These are phyloP conservation scores for Lecanicillium sp. DNA, from an alignment of 2,329 filamentous ascomycete genomes.

Conservation along the genomic window DNA sequence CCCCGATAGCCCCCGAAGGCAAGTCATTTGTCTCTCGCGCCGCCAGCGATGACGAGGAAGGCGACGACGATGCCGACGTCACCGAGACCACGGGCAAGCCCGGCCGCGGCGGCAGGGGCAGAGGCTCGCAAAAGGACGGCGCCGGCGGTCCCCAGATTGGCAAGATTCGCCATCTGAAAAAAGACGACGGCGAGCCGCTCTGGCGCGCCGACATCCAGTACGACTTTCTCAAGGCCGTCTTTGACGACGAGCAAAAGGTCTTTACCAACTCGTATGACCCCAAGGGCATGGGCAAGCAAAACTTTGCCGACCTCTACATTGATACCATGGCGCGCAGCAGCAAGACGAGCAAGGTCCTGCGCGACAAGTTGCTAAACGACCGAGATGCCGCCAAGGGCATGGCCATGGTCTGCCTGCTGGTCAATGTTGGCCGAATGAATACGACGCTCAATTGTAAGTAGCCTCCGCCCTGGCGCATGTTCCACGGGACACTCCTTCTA, in stretches of 20 bases:
- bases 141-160: slow-evolving; percentile 36
- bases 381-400: slow-evolving; percentile 90
- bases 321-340: slow-evolving; percentile 98
- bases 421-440: slow-evolving; percentile 98
- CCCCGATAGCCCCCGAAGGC: slow-evolving; percentile 31
- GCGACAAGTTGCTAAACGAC: slow-evolving; percentile 92
- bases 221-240: slow-evolving; percentile 74
- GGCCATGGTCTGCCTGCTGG: slow-evolving; percentile 97
- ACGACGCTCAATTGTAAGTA: slow-evolving; percentile 89
- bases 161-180: slow-evolving; percentile 81
- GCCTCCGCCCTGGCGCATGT: background rate
- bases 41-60: slow-evolving; percentile 40
- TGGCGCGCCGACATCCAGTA: slow-evolving; percentile 86
- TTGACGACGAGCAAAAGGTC: slow-evolving; percentile 64
- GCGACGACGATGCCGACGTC: slow-evolving; percentile 27
- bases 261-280: slow-evolving; percentile 89
- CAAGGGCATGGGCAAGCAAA: slow-evolving; percentile 51
- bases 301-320: slow-evolving; percentile 94
- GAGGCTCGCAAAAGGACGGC: slow-evolving; percentile 25
- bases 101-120: slow-evolving; percentile 24
- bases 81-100: slow-evolving; percentile 35
- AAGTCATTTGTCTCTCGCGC: slow-evolving; percentile 40
- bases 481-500: slow-evolving; percentile 9
- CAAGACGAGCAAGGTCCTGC: slow-evolving; percentile 97
- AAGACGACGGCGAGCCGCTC: slow-evolving; percentile 78